Evolutionary conservation across 208 protist genomes (phyloP).

Genomic region (Wallacemonas sp.): DNA sequence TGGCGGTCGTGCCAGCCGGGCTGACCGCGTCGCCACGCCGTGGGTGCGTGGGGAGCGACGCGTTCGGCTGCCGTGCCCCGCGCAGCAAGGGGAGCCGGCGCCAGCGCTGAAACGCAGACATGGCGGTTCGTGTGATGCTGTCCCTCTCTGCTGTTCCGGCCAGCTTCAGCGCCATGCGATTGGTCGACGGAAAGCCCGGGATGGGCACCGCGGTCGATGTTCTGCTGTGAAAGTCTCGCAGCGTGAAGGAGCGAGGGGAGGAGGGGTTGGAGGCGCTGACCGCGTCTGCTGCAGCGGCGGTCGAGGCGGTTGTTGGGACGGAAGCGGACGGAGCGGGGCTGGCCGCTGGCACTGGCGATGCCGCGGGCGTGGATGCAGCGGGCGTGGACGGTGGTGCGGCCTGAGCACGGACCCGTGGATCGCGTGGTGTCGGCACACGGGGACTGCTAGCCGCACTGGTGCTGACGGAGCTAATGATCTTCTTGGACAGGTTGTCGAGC

Average conservation of each 20-base stretch:
- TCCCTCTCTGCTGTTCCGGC: constrained; percentile 8
- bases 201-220: neutral
- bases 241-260: too few species aligned
- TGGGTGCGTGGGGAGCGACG: neutral
- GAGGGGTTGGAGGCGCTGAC: neutral
- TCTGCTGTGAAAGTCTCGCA: neutral
- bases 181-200: neutral
- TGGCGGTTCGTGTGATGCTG: constrained; percentile 1
- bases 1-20: too few species aligned
- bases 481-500: constrained; percentile 7
- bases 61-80: neutral
- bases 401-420: too few species aligned
- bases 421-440: too few species aligned
- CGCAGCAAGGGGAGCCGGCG: neutral
- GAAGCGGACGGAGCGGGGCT: too few species aligned
- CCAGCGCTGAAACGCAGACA: constrained; percentile 14
- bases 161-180: constrained; percentile 8
- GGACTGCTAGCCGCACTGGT: constrained; percentile 9
- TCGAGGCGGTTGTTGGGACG: neutral
- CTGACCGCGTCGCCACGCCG: too few species aligned
- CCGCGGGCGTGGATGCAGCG: too few species aligned
- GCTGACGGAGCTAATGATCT: neutral
- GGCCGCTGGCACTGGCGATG: too few species aligned
- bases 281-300: neutral
- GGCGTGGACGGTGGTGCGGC: too few species aligned